Conservation (phyloP, 805 yeast genomes). For the Zygoascus flipseniorum region DNA sequence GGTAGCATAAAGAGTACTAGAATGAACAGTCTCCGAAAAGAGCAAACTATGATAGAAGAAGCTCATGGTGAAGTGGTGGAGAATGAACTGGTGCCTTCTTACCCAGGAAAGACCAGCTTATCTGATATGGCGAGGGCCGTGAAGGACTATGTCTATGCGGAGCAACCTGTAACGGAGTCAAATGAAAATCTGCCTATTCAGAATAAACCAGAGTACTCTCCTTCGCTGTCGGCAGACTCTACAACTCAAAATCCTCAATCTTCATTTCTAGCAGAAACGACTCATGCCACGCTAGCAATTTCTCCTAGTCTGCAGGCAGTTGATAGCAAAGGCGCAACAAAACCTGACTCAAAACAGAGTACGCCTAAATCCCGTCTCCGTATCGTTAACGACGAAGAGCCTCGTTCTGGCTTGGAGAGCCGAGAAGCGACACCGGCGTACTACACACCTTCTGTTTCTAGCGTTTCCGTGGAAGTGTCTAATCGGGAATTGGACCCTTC, state of each 20-base stretch:
- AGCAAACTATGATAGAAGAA: neutral
- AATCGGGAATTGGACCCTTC: too few relatives aligned
- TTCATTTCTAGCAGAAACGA: too few relatives aligned
- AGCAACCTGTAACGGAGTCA: neutral
- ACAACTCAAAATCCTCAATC: too few relatives aligned
- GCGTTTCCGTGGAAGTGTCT: too few relatives aligned
- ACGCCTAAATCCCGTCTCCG: neutral
- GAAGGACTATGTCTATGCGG: neutral
- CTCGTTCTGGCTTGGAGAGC: neutral
- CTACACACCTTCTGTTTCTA: too few relatives aligned
- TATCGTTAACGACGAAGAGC: neutral
- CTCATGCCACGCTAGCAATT: too few relatives aligned
- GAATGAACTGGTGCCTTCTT: neutral
- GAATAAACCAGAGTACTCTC: too few relatives aligned
- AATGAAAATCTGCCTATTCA: neutral
- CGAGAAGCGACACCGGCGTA: neutral
- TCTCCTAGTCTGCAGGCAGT: too few relatives aligned
- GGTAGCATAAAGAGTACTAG: constrained; percentile 9
- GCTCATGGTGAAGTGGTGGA: too few relatives aligned
- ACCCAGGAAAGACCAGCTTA: neutral
- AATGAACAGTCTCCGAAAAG: neutral
- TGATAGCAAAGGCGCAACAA: too few relatives aligned
- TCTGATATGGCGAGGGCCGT: neutral
- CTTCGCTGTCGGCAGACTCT: neutral
- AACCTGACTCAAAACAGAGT: neutral